These are phyloP conservation scores for Pseudogymnoascus verrucosus DNA, from an alignment of 2,329 filamentous ascomycete species.

Conservation along the genomic window DNA sequence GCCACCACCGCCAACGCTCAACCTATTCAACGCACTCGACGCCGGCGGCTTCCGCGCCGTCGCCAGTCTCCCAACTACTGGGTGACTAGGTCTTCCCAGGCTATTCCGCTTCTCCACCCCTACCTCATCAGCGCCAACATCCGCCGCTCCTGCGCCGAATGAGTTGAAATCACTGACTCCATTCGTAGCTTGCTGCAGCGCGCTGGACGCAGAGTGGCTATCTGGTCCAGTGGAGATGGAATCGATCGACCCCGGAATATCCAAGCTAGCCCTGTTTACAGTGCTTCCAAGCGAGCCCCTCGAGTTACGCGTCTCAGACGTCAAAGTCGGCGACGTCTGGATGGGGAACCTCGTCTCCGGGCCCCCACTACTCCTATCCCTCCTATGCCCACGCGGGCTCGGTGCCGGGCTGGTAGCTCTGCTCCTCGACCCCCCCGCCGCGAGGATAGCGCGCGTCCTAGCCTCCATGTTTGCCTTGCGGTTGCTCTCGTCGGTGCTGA, in stretches of 20 bases:
- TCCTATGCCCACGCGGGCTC: constrained; percentile 55
- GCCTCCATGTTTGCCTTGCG: constrained; percentile 92
- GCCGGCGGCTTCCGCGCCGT: constrained; percentile 28
- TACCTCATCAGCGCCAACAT: constrained; percentile 7
- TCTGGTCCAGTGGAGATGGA: neutral
- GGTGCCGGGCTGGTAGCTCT: constrained; percentile 68
- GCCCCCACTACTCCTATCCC: constrained; percentile 69
- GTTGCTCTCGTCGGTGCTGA: constrained; percentile 93
- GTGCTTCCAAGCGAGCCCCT: constrained; percentile 25
- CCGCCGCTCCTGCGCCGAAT: neutral
- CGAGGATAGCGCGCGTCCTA: constrained; percentile 72
- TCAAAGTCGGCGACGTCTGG: constrained; percentile 52
- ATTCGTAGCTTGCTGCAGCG: constrained; percentile 20
- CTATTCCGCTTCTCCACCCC: constrained; percentile 57
- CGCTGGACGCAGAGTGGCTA: neutral
- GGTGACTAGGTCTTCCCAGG: constrained; percentile 45
- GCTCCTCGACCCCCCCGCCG: constrained; percentile 48
- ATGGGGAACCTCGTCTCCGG: constrained; percentile 81
- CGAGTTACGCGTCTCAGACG: constrained; percentile 34
- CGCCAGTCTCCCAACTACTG: constrained; percentile 42
- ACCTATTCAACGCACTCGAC: constrained; percentile 24
- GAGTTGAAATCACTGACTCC: constrained; percentile 9
- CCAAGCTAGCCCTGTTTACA: constrained; percentile 57
- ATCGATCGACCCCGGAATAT: constrained; percentile 52
- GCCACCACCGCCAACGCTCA: constrained; percentile 24